These are phyloP conservation scores for Acacia pycnantha DNA, from an alignment of 331 rosid genomes.

Conservation along the genomic window DNA sequence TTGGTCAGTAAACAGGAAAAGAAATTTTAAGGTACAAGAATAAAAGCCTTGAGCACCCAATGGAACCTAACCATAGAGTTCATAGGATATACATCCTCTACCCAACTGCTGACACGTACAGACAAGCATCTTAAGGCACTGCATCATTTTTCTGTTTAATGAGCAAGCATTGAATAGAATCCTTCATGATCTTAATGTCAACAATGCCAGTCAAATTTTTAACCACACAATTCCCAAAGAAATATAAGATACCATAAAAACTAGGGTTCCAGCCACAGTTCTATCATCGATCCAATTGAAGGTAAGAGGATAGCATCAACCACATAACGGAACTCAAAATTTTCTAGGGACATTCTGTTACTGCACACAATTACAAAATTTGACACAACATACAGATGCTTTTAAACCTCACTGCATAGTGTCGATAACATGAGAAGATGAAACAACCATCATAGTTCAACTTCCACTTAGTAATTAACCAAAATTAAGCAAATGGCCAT, in stretches of 20 bases:
- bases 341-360: constrained; percentile 16
- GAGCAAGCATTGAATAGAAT: neutral
- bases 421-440: neutral
- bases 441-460: neutral
- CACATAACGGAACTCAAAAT: neutral
- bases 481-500: neutral
- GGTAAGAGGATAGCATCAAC: neutral
- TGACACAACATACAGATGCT: neutral
- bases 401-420: constrained; percentile 4
- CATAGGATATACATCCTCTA: neutral
- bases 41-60: neutral
- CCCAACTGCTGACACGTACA: neutral
- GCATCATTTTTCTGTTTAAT: neutral
- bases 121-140: neutral
- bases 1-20: neutral
- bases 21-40: neutral
- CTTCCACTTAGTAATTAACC: neutral
- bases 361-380: neutral
- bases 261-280: neutral
- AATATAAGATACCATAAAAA: neutral
- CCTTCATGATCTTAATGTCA: neutral
- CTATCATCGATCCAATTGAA: neutral
- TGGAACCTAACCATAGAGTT: neutral
- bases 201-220: neutral
- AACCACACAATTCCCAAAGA: neutral